Evolutionary conservation across 2,329 filamentous ascomycete genomes (phyloP).

Genomic region (Aphanoascus verrucosus): DNA sequence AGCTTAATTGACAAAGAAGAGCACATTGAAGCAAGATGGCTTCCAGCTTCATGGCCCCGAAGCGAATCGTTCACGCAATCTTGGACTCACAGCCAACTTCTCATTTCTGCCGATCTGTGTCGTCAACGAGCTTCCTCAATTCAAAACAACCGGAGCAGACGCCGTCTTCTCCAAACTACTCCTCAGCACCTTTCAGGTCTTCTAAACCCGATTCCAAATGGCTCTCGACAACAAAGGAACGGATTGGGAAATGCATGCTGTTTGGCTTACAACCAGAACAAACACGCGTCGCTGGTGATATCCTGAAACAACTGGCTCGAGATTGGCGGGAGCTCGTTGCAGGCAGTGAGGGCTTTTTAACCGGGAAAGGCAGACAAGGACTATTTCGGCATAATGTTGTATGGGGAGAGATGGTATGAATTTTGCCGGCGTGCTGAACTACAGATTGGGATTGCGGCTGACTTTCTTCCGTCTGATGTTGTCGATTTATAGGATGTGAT

Average conservation of each 20-base stretch:
- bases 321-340: slow-evolving; percentile 65
- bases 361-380: slow-evolving; percentile 49
- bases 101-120: not conserved
- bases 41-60: slow-evolving; percentile 1
- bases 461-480: slow-evolving; percentile 13
- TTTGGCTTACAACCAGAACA: slow-evolving; percentile 58
- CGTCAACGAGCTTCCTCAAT: slow-evolving; percentile 12
- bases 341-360: slow-evolving; percentile 66
- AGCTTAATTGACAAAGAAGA: not conserved
- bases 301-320: slow-evolving; percentile 49
- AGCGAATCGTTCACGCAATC: slow-evolving; percentile 7
- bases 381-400: slow-evolving; percentile 57
- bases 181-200: slow-evolving; percentile 11
- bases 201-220: slow-evolving; percentile 46
- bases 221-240: slow-evolving; percentile 56
- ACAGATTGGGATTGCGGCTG: slow-evolving; percentile 14
- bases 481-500: slow-evolving; percentile 34
- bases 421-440: not conserved
- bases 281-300: slow-evolving; percentile 44
- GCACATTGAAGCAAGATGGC: not conserved
- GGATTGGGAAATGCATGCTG: slow-evolving; percentile 63
- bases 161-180: slow-evolving; percentile 9
- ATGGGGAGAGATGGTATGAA: slow-evolving; percentile 74
- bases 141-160: slow-evolving; percentile 14
- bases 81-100: not conserved